Conservation (phyloP, 1,284 basidiomycete genomes). For the Tylopilus sp. region DNA sequence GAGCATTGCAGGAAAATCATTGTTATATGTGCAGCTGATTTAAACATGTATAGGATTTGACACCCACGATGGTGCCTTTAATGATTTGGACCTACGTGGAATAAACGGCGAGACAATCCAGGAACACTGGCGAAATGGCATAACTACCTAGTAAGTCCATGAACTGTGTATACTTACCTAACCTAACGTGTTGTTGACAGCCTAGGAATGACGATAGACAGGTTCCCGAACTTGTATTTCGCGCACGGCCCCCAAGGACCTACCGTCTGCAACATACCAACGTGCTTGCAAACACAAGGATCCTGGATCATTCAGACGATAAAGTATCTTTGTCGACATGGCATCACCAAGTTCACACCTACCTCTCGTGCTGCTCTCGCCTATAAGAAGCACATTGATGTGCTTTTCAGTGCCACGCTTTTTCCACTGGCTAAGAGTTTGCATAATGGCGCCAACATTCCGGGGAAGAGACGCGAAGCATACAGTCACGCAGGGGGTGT, state of each 20-base stretch:
- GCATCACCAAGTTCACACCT: constrained; percentile 18
- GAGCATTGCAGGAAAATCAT: neutral
- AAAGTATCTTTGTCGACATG: constrained; percentile 7
- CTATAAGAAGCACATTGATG: constrained; percentile 17
- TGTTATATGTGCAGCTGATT: too few species aligned
- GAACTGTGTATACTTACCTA: neutral
- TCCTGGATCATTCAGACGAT: constrained; percentile 13
- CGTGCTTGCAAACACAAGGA: constrained; percentile 12
- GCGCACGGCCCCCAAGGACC: constrained; percentile 17
- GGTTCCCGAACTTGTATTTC: constrained; percentile 16
- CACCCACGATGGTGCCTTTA: constrained; percentile 2
- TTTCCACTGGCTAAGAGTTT: constrained; percentile 1
- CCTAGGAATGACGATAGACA: constrained; percentile 16
- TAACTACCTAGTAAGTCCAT: constrained; percentile 20
- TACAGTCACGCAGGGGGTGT: constrained; percentile 13
- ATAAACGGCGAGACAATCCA: neutral
- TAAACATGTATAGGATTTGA: constrained; percentile 12
- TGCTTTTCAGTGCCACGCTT: constrained; percentile 1
- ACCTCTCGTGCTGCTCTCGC: constrained; percentile 1
- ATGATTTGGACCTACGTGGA: constrained; percentile 11
- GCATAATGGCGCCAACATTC: constrained; percentile 15
- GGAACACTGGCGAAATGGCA: constrained; percentile 18
- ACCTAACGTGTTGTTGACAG: neutral
- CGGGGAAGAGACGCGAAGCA: constrained; percentile 13
- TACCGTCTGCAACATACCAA: constrained; percentile 7